Evolutionary conservation across 1,284 basidiomycete genomes (phyloP).

Genomic region (Ceratobasidium sp.): DNA sequence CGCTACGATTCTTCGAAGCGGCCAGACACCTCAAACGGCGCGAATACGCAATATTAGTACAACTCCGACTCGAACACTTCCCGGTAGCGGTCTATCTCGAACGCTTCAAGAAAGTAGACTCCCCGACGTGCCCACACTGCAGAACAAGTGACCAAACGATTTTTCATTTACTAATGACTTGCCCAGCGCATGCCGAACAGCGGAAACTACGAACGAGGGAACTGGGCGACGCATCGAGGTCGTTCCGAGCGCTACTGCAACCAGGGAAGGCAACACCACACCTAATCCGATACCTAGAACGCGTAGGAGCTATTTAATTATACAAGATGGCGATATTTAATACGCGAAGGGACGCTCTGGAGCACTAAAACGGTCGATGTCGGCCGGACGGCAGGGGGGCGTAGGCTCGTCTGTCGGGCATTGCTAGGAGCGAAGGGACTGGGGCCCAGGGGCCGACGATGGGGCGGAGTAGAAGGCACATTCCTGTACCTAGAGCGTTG

Average conservation of each 20-base stretch:
- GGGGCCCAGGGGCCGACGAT: background rate
- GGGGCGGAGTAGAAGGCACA: background rate
- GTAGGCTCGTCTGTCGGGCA: conserved; percentile 18
- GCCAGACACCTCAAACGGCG: background rate
- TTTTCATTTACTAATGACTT: background rate
- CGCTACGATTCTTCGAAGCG: background rate
- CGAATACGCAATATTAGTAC: background rate
- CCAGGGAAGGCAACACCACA: background rate
- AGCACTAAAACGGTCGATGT: background rate
- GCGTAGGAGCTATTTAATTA: no score
- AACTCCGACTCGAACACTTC: conserved; percentile 13
- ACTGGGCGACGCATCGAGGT: background rate
- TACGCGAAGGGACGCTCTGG: background rate
- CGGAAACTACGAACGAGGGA: background rate
- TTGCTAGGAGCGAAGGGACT: background rate
- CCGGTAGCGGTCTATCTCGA: conserved; percentile 4
- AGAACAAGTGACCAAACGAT: background rate
- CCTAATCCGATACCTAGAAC: background rate
- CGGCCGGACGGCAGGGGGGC: conserved; percentile 14
- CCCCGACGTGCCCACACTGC: conserved; percentile 8
- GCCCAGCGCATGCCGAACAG: background rate
- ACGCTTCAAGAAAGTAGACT: background rate
- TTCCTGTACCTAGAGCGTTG: background rate
- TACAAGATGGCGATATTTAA: no score
- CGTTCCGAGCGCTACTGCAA: background rate